phyloP scores from a whole-genome alignment of 768 basidiomycete genomes.

The Thelephora ganbajun region DNA sequence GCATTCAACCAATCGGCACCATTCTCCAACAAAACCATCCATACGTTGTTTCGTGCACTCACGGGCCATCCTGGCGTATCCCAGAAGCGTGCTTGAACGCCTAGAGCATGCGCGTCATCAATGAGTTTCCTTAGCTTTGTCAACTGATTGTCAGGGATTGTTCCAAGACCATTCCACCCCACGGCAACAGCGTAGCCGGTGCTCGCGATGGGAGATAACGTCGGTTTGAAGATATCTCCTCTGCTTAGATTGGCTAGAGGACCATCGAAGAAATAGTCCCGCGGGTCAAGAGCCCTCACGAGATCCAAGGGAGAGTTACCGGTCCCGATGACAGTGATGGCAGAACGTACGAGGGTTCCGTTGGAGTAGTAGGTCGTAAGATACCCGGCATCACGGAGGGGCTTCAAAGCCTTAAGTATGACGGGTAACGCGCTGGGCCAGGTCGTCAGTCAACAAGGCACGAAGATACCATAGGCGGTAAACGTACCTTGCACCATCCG shows the following conservation, averaged over 20 bases:
- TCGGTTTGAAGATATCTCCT: conserved; percentile 19
- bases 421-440: conserved; percentile 26
- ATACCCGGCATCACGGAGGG: conserved; percentile 28
- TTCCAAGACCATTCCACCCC: conserved; percentile 33
- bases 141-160: conserved; percentile 25
- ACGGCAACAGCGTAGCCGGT: conserved; percentile 30
- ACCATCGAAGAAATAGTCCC: conserved; percentile 40
- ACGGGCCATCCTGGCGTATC: conserved; percentile 38
- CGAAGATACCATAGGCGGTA: not conserved
- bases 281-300: conserved; percentile 28
- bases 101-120: conserved; percentile 27
- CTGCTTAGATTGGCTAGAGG: conserved; percentile 26
- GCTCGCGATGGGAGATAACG: conserved; percentile 35
- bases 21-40: conserved; percentile 26
- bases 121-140: conserved; percentile 26
- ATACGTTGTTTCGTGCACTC: conserved; percentile 26
- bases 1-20: conserved; percentile 40
- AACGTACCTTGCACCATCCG: conserved; percentile 30
- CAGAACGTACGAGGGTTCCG: conserved; percentile 21
- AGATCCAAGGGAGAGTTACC: conserved; percentile 36
- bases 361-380: conserved; percentile 29
- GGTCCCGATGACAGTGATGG: conserved; percentile 33
- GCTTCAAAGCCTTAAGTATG: conserved; percentile 29
- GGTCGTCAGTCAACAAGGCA: conserved; percentile 1
- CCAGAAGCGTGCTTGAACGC: conserved; percentile 38